Evolutionary conservation across 192 early-diverging fungal species (phyloP).

Genomic region (Podila verticillata): DNA sequence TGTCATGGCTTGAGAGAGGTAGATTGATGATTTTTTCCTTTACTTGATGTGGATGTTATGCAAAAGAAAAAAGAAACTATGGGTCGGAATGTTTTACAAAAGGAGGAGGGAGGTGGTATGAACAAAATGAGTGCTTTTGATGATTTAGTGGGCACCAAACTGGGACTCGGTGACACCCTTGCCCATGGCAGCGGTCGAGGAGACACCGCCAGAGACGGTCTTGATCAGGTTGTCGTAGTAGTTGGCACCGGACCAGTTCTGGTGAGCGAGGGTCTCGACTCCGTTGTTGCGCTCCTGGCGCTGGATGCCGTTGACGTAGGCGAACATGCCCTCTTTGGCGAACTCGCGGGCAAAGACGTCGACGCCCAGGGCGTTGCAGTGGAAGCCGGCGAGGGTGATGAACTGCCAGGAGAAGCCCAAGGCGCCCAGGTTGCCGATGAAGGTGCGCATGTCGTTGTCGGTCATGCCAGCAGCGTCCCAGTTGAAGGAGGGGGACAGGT

Average conservation of each 20-base stretch:
- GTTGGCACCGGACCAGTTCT: conserved; percentile 94
- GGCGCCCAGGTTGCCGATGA: conserved; percentile 83
- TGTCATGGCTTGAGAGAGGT: no score
- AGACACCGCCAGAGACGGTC: conserved; percentile 92
- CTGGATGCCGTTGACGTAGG: conserved; percentile 93
- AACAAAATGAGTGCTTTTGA: not conserved
- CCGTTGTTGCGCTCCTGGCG: conserved; percentile 89
- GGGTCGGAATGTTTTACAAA: not conserved
- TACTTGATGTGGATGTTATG: no score
- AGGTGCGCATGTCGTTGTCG: conserved; percentile 88
- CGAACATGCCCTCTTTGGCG: conserved; percentile 90
- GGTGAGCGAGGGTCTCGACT: conserved; percentile 94
- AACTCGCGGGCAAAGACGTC: conserved; percentile 87
- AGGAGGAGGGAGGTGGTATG: not conserved
- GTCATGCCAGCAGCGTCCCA: conserved; percentile 97
- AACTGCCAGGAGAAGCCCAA: conserved; percentile 99
- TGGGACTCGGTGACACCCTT: conserved; percentile 88
- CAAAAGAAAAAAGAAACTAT: not conserved
- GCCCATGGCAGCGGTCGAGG: conserved; percentile 96
- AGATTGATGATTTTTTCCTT: no score
- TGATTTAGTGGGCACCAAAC: conserved; percentile 63
- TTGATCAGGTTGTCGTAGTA: conserved; percentile 92
- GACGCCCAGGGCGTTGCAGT: conserved; percentile 87
- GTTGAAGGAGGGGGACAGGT: conserved; percentile 97
- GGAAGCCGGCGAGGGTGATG: conserved; percentile 96